phyloP scores from a whole-genome alignment of 2,329 filamentous ascomycete species.

The Aureobasidium mangrovei region DNA sequence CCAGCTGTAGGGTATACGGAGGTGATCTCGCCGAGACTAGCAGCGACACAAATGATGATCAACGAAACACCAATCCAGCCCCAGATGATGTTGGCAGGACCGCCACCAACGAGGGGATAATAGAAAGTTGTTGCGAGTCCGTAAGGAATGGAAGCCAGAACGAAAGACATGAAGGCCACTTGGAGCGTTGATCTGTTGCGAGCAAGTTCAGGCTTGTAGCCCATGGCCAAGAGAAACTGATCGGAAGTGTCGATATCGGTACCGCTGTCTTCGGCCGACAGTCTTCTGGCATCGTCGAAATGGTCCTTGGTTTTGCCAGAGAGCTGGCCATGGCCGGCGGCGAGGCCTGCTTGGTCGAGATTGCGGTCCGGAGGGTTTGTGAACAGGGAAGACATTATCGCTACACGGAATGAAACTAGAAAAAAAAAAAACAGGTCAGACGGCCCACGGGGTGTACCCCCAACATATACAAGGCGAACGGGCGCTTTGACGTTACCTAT shows the following conservation, averaged over 20 bases:
- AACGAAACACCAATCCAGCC: constrained; percentile 60
- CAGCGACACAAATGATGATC: constrained; percentile 62
- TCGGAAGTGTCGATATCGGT: constrained; percentile 42
- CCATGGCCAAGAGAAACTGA: constrained; percentile 53
- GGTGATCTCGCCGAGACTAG: constrained; percentile 64
- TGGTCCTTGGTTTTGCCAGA: neutral
- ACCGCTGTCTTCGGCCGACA: constrained; percentile 2
- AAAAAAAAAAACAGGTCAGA: neutral
- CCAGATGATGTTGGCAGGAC: constrained; percentile 63
- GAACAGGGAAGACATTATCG: constrained; percentile 2
- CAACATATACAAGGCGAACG: constrained; percentile 1
- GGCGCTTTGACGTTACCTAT: neutral
- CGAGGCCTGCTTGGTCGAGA: constrained; percentile 11
- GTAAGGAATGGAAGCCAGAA: constrained; percentile 66
- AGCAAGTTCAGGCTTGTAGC: constrained; percentile 57
- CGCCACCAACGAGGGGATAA: constrained; percentile 59
- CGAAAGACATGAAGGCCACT: constrained; percentile 68
- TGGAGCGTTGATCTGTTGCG: constrained; percentile 59
- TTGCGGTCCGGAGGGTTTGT: constrained; percentile 9
- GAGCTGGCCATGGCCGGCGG: constrained; percentile 2
- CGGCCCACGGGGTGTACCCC: neutral
- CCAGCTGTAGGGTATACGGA: constrained; percentile 53
- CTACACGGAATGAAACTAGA: neutral
- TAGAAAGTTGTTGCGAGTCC: constrained; percentile 61
- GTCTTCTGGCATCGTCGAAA: neutral